phyloP scores from a whole-genome alignment of 805 yeast species.

The Candida insectalens region DNA sequence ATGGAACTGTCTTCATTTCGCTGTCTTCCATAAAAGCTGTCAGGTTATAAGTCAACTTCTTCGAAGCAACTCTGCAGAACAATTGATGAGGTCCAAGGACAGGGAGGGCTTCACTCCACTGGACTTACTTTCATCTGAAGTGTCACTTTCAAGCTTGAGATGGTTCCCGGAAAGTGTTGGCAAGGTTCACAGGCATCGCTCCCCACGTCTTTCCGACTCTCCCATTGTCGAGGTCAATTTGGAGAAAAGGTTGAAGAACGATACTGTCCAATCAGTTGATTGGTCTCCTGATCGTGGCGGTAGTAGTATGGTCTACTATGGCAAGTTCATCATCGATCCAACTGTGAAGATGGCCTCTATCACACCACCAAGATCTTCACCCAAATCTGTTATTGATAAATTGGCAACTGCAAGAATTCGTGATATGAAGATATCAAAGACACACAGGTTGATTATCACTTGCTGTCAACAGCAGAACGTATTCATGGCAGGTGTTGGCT shows the following conservation, averaged over 20 bases:
- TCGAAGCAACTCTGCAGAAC: constrained; percentile 11
- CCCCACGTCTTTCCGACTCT: neutral
- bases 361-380: neutral
- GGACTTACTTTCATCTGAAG: constrained; percentile 42
- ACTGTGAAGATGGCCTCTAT: neutral
- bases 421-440: constrained; percentile 46
- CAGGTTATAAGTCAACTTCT: constrained; percentile 40
- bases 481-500: constrained; percentile 55
- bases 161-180: constrained; percentile 21
- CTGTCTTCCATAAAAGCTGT: constrained; percentile 48
- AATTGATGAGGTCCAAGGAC: constrained; percentile 50
- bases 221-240: constrained; percentile 1
- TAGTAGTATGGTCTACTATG: constrained; percentile 49
- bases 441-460: constrained; percentile 55
- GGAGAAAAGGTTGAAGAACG: neutral
- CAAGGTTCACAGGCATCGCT: neutral
- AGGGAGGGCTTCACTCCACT: constrained; percentile 64
- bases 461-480: constrained; percentile 36
- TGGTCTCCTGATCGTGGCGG: constrained; percentile 33
- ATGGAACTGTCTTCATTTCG: constrained; percentile 73
- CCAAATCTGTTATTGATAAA: constrained; percentile 4
- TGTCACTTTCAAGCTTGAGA: constrained; percentile 32
- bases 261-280: neutral
- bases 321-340: constrained; percentile 19
- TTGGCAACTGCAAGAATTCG: constrained; percentile 35